Evolutionary conservation across 441 rosid species (phyloP).

Genomic region (Viola pubescens): DNA sequence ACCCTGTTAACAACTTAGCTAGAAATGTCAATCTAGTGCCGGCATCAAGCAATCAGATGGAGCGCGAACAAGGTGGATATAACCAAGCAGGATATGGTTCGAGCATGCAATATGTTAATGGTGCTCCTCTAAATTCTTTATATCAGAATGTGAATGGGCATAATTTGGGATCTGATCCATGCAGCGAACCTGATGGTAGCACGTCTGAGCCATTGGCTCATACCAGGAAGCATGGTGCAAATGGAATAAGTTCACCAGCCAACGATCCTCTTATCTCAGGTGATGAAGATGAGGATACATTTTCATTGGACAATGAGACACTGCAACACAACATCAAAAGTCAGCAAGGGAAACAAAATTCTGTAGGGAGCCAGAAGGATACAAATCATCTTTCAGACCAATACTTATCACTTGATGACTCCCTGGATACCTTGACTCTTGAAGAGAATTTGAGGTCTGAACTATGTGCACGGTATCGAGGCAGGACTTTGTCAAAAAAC

Average conservation of each 20-base stretch:
- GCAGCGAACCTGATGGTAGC: constrained; percentile 89
- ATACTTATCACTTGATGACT: constrained; percentile 22
- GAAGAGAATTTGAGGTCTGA: constrained; percentile 86
- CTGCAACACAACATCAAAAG: constrained; percentile 28
- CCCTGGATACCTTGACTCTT: constrained; percentile 51
- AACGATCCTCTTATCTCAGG: constrained; percentile 44
- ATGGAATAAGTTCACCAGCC: constrained; percentile 46
- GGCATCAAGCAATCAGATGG: constrained; percentile 31
- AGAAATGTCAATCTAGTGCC: constrained; percentile 42
- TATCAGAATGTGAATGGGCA: constrained; percentile 39
- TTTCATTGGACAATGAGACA: constrained; percentile 45
- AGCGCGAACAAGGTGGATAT: constrained; percentile 29
- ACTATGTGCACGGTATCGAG: constrained; percentile 61
- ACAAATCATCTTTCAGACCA: constrained; percentile 15
- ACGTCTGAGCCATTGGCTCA: constrained; percentile 66
- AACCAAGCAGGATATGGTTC: constrained; percentile 30
- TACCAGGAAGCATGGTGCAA: constrained; percentile 39
- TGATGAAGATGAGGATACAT: constrained; percentile 61
- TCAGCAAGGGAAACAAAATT: constrained; percentile 28
- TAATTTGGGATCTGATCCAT: constrained; percentile 63
- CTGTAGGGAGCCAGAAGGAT: constrained; percentile 25
- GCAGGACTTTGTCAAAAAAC: constrained; percentile 38
- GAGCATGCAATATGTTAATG: constrained; percentile 16
- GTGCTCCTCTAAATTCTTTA: constrained; percentile 29
- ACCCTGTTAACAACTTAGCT: constrained; percentile 26